Evolutionary conservation across 306 rosid genomes (phyloP), one percentile per base, ranked within the genome.

Genomic region (Gastrolobium bilobum): DNA sequence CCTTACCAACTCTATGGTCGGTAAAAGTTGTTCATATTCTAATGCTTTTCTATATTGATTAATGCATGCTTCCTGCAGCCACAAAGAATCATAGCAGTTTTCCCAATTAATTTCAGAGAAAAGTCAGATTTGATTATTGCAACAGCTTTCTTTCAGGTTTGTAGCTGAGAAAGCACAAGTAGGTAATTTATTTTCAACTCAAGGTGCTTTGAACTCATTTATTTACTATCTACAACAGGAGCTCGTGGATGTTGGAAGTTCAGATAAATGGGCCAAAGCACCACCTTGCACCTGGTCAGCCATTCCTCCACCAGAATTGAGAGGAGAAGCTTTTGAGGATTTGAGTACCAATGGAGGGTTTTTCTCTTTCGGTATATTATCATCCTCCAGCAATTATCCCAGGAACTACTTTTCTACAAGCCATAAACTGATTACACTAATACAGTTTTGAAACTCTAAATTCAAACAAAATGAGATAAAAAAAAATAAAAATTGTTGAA

Each of bases 331-430:
- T 83, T 82, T 92, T 9, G 92, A 91, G 82, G 98, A 95, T 85
- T 83, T 92, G 89, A 91, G 88, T 87, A 95, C 99, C 14, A 88
- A 90, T 73, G 97, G 95, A 79, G 98, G 98, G 67, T 92, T 95
- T 76, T 90, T 91, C 85, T 82, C 97, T 71, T 90, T 95, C 20
- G 98, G 99, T 92, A 94, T 10, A 53, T 20, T 72, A 63, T 44
- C 56, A 75, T 34, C 77, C 47, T 61, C 20, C 53, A 72, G 0
- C 39, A 65, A 72, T 77, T 30, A 71, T 58, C 35, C 44, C 75
- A 44, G 39, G 31, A 64, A 14, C 79, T 47, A 78, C 13, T 74
- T 79, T 2, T 31, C 29, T 42, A 44, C 57, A 73, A 30, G 35
- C 30, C 56, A 71, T 46, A 79, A 42, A 43, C 10, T 44, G 40